These are phyloP conservation scores for Megacollybia platyphylla DNA, from an alignment of 1,284 basidiomycete species.

Conservation along the genomic window DNA sequence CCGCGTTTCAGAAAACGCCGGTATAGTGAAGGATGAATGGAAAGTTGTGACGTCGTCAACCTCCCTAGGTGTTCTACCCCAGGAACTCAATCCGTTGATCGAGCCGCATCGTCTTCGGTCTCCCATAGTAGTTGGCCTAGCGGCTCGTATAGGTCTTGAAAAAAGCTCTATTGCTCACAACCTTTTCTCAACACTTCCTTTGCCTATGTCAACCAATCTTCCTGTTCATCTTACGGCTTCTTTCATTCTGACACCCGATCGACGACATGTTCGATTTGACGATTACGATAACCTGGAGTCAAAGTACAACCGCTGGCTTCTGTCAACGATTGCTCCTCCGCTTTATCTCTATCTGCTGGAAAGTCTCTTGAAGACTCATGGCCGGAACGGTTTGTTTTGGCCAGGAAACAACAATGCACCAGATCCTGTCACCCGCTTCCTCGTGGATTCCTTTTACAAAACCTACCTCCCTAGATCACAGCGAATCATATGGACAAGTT, in stretches of 20 bases:
- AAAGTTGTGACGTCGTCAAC: neutral
- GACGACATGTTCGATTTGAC: constrained; percentile 15
- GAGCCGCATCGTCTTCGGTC: constrained; percentile 7
- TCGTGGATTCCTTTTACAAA: constrained; percentile 2
- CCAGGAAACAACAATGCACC: constrained; percentile 10
- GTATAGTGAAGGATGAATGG: constrained; percentile 3
- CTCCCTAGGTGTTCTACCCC: constrained; percentile 1
- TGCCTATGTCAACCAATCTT: constrained; percentile 15
- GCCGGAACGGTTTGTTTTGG: constrained; percentile 18
- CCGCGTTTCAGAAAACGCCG: neutral
- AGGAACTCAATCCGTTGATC: constrained; percentile 6
- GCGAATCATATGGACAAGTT: neutral
- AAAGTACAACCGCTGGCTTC: constrained; percentile 28
- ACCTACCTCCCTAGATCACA: neutral
- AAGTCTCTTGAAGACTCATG: constrained; percentile 10
- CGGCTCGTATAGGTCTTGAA: constrained; percentile 2
- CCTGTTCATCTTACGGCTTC: constrained; percentile 18
- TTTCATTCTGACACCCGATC: constrained; percentile 18
- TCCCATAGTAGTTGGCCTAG: constrained; percentile 5
- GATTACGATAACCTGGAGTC: constrained; percentile 19
- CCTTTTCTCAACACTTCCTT: constrained; percentile 16
- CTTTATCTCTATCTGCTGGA: constrained; percentile 24
- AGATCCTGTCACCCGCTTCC: neutral
- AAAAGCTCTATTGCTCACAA: constrained; percentile 2
- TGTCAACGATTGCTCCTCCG: constrained; percentile 18